Conservation (phyloP, 2,329 filamentous ascomycete genomes). For the Fusarium sp. region DNA sequence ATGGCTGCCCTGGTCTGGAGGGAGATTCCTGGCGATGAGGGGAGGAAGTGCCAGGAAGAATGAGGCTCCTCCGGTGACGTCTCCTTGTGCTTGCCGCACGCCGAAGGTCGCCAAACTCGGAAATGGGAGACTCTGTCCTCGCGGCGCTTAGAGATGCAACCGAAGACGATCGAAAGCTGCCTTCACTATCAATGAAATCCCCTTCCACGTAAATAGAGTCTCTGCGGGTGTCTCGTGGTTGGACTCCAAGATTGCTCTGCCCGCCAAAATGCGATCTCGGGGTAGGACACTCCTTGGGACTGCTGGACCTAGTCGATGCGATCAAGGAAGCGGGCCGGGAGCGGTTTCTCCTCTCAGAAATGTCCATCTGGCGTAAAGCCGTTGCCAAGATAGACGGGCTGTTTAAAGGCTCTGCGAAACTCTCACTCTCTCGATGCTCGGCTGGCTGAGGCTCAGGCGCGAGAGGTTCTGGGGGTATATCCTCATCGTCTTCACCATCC, state of each 20-base stretch:
- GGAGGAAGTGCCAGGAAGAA: constrained; percentile 80
- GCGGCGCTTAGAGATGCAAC: constrained; percentile 71
- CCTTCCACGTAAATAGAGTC: constrained; percentile 84
- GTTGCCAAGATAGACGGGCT: constrained; percentile 63
- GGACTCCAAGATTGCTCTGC: constrained; percentile 62
- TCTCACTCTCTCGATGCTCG: constrained; percentile 26
- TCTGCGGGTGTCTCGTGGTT: constrained; percentile 72
- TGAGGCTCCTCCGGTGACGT: constrained; percentile 85
- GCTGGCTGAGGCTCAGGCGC: constrained; percentile 23
- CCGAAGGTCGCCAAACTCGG: constrained; percentile 80
- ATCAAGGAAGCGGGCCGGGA: constrained; percentile 63
- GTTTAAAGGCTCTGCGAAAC: constrained; percentile 40
- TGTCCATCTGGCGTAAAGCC: constrained; percentile 58
- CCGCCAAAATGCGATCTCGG: constrained; percentile 80
- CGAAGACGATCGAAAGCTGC: constrained; percentile 83
- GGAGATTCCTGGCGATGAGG: constrained; percentile 90
- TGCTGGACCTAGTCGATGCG: constrained; percentile 85
- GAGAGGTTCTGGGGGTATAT: constrained; percentile 20
- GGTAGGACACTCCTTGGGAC: constrained; percentile 89
- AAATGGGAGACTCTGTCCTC: constrained; percentile 88
- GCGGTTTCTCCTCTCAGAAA: constrained; percentile 43
- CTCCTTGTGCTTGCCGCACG: constrained; percentile 82
- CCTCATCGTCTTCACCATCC: constrained; percentile 44
- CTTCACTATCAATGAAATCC: constrained; percentile 86
- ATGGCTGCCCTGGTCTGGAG: constrained; percentile 78